Evolutionary conservation across 257 asterid species (phyloP).

Genomic region (Fraxinus anomala): DNA sequence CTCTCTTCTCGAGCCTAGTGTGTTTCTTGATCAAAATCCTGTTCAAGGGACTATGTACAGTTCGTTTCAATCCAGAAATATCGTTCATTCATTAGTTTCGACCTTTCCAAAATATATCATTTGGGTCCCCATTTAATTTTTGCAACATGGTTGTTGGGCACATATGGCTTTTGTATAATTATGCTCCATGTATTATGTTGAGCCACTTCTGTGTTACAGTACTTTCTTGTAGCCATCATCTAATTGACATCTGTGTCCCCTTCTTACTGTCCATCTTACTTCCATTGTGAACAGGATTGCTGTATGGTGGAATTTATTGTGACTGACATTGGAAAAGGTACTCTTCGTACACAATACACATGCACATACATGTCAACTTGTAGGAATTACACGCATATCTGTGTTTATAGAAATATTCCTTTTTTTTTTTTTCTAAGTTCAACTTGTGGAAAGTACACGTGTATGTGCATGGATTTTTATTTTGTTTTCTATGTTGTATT

Average conservation of each 20-base stretch:
- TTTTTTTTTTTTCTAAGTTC: neutral
- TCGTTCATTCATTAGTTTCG: neutral
- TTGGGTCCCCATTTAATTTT: neutral
- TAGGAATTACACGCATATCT: neutral
- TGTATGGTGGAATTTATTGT: conserved; percentile 72
- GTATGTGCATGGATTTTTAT: neutral
- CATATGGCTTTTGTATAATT: neutral
- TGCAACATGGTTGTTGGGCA: neutral
- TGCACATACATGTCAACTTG: neutral
- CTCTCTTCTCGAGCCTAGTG: neutral
- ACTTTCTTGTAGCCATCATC: conserved; percentile 7
- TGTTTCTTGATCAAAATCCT: neutral
- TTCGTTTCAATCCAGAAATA: neutral
- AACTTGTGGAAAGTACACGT: neutral
- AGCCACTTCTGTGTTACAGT: neutral
- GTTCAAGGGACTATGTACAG: neutral
- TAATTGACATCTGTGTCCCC: conserved; percentile 15
- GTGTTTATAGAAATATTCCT: neutral
- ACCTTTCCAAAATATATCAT: neutral
- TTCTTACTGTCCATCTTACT: conserved; percentile 22
- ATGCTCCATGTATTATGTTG: neutral
- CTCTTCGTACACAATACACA: neutral
- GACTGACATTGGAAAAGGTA: conserved; percentile 80
- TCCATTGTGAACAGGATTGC: conserved; percentile 54
- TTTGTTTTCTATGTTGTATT: neutral